phyloP scores from a whole-genome alignment of 768 basidiomycete genomes.

The Trametes sanguinea region DNA sequence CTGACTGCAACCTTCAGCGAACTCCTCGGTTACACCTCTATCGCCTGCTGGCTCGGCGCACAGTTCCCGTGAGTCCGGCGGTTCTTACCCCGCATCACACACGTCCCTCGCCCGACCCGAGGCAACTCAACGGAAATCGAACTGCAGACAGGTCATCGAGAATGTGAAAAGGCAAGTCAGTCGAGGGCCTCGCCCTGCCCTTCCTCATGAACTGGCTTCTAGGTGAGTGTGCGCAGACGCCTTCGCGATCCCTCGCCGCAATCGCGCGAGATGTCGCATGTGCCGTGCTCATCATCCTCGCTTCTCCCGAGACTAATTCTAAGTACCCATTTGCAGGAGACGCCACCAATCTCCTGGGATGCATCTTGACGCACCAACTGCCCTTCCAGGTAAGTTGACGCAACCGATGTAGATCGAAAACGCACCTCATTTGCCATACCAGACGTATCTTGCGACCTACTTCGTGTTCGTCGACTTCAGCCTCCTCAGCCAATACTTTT shows the following conservation, averaged over 20 bases:
- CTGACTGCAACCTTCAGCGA: constrained; percentile 50
- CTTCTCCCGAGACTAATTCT: not conserved
- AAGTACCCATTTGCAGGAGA: constrained; percentile 69
- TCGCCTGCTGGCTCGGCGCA: constrained; percentile 81
- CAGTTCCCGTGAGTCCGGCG: constrained; percentile 76
- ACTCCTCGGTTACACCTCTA: constrained; percentile 68
- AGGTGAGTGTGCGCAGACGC: constrained; percentile 49
- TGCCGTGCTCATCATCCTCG: not conserved
- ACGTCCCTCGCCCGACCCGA: no score
- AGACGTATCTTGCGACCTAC: constrained; percentile 92
- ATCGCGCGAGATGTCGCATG: constrained; percentile 25
- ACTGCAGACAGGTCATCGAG: constrained; percentile 75
- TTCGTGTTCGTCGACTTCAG: constrained; percentile 83
- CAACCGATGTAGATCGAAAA: not conserved
- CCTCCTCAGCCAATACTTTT: constrained; percentile 78
- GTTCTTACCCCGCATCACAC: constrained; percentile 16
- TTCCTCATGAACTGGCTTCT: constrained; percentile 94
- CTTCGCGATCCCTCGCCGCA: constrained; percentile 12
- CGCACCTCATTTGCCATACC: constrained; percentile 8
- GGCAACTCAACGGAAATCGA: not conserved
- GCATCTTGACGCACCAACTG: constrained; percentile 87
- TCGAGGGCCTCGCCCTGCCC: constrained; percentile 88
- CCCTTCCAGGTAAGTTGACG: constrained; percentile 80
- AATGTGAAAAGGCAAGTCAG: constrained; percentile 75
- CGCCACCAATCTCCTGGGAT: constrained; percentile 88